These are phyloP conservation scores for Chloroidium sp. DNA, from an alignment of 163 green algal genomes.

Conservation along the genomic window DNA sequence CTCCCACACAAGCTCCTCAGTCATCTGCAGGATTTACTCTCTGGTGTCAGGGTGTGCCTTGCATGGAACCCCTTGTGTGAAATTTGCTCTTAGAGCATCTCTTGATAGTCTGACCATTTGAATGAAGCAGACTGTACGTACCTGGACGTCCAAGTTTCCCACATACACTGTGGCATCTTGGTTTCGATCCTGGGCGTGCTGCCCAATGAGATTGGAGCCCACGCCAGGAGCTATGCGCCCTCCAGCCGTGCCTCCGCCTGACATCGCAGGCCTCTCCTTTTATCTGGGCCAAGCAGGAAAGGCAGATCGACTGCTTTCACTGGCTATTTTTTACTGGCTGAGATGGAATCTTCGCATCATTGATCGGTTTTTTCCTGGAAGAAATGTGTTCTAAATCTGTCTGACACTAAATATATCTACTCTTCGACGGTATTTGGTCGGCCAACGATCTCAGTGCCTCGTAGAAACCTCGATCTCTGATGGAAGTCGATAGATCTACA, in stretches of 20 bases:
- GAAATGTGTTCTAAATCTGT: no score
- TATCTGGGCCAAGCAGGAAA: neutral
- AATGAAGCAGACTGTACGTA: slow-evolving; percentile 2
- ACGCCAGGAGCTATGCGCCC: slow-evolving; percentile 79
- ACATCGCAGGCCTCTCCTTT: neutral
- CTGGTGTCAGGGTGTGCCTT: neutral
- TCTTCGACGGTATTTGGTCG: no score
- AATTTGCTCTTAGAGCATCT: no score
- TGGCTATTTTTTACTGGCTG: no score
- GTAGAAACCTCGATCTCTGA: no score
- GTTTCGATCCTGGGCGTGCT: slow-evolving; percentile 57
- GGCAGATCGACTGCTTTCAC: no score
- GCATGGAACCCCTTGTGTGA: neutral
- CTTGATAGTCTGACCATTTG: no score
- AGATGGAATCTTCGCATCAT: no score
- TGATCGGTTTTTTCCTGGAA: no score
- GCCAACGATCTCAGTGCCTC: no score
- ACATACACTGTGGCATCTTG: slow-evolving; percentile 95
- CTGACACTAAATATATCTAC: no score
- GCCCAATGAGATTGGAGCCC: slow-evolving; percentile 79
- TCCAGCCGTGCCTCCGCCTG: slow-evolving; percentile 25
- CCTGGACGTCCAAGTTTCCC: slow-evolving; percentile 86
- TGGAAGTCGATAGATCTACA: no score
- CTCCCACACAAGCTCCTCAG: slow-evolving; percentile 96
- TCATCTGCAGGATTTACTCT: slow-evolving; percentile 40